Evolutionary conservation across 2,329 filamentous ascomycete genomes (phyloP).

Genomic region (Rhynchosporium agropyri): DNA sequence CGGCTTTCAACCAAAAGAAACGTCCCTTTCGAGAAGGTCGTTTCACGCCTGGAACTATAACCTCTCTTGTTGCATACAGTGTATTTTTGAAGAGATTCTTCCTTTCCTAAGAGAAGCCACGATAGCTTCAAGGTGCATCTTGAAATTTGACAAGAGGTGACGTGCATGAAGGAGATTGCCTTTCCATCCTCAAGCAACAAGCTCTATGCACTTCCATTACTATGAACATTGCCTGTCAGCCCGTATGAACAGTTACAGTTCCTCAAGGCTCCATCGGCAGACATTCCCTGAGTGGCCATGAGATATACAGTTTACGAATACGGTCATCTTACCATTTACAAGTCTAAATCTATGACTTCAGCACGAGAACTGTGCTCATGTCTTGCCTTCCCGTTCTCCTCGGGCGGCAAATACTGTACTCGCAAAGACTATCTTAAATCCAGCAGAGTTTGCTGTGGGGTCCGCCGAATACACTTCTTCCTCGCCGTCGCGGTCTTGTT

Average conservation of each 20-base stretch:
- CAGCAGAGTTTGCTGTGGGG: not conserved
- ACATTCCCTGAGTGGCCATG: not conserved
- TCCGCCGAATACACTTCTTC: not conserved
- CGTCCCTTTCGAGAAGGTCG: not conserved
- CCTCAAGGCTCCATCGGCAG: not conserved
- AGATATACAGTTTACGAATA: not conserved
- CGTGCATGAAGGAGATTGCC: not conserved
- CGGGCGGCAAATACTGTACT: not conserved
- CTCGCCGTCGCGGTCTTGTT: not conserved
- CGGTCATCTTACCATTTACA: slow-evolving; percentile 2
- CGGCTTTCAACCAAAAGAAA: not conserved
- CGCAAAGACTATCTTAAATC: not conserved
- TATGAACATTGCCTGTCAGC: not conserved
- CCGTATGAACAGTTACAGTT: not conserved
- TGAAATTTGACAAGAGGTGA: not conserved
- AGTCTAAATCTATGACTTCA: not conserved
- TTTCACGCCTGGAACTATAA: not conserved
- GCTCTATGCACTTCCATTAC: not conserved
- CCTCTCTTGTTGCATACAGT: not conserved
- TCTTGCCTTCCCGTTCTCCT: slow-evolving; percentile 5
- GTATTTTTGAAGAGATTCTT: not conserved
- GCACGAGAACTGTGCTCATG: not conserved
- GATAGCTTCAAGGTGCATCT: not conserved
- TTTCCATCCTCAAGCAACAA: not conserved
- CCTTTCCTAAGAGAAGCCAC: not conserved